Evolutionary conservation across 768 basidiomycete genomes (phyloP).

Genomic region (Coprinopsis marcescibilis): DNA sequence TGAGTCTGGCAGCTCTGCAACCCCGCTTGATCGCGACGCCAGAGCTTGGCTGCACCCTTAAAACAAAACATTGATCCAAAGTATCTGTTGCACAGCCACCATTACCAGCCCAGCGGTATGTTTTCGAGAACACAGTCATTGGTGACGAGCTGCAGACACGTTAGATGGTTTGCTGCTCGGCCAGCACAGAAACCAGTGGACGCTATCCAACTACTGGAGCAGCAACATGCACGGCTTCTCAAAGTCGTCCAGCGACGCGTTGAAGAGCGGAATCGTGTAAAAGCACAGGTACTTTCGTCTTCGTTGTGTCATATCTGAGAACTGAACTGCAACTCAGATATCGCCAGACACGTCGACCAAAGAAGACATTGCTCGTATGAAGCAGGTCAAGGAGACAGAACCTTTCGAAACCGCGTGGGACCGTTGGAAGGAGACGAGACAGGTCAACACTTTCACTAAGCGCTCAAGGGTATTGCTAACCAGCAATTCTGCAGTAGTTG

Average conservation of each 20-base stretch:
- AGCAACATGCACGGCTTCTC: conserved; percentile 47
- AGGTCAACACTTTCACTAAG: conserved; percentile 39
- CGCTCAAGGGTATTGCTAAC: neutral
- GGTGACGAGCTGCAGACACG: neutral
- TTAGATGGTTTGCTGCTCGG: conserved; percentile 1
- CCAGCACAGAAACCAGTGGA: neutral
- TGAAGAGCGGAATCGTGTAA: conserved; percentile 39
- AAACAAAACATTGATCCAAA: conserved; percentile 1
- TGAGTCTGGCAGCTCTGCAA: neutral
- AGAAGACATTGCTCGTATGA: conserved; percentile 53
- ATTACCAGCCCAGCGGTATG: neutral
- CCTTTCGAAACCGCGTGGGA: conserved; percentile 65
- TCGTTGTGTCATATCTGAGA: conserved; percentile 2
- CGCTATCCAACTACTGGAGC: conserved; percentile 16
- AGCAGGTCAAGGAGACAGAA: conserved; percentile 64
- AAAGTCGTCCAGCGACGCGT: conserved; percentile 49
- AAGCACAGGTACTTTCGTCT: conserved; percentile 34
- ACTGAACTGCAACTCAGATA: conserved; percentile 30
- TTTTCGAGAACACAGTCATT: neutral
- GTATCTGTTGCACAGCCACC: neutral
- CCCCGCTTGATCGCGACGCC: neutral
- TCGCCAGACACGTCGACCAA: conserved; percentile 47
- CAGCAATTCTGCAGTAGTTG: conserved; percentile 42
- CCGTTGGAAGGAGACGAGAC: conserved; percentile 46
- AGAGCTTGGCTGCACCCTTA: neutral